Base-by-base conservation (phyloP, 306 rosid species). In the Cucurbita ficifolia region DNA sequence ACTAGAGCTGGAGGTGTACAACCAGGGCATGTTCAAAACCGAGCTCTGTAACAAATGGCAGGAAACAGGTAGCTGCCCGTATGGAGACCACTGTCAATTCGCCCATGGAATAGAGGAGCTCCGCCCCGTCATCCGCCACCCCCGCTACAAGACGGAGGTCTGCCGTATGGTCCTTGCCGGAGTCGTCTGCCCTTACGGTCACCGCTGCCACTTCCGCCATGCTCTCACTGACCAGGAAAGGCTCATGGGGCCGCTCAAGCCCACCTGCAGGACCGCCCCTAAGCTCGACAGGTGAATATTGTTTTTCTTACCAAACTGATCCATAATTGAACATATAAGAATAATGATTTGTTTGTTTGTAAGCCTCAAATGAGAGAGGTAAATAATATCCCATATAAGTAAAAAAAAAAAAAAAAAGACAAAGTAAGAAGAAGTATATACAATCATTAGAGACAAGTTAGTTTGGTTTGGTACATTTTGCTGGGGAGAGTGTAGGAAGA, bases 41-140 rank as follows among this genome's bases (percentile, higher is more conserved):
- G 87, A 84, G 68, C 81, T 84, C 51, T 84, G 87, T 75, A 81
- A 84, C 81, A 84, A 84, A 75, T 84, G 87, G 87, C 87, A 81
- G 78, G 83, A 76, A 61, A n/a, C 70, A 1, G 87, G 87, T n/a
- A 76, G 75, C 36, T 84, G 87, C 73, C 83, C 87, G 1, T 84
- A 84, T 45, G 84, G 82, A 12, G 81, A 76, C 52, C 83, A 79
- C 11, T 84, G 87, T 80, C 85, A 70, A n/a, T 84, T 76, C 52
- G 85, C 87, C 29, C 87, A 84, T 43, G 85, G 87, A 13, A 68
- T 84, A 1, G 59, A 74, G 57, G 87, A 84, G 79, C 85, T 84
- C 29, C 87, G 87, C 49, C 87, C 87, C 0, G 87, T 84, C 14
- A 81, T 84, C 50, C 85, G 85, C 55, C 87, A 84, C 78, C 87